A percentile compares a stretch with the other conserved stretches of the same genome.
These are phyloP conservation scores for Candida incommunis DNA, from an alignment of 805 yeast genomes.

Conservation along the genomic window DNA sequence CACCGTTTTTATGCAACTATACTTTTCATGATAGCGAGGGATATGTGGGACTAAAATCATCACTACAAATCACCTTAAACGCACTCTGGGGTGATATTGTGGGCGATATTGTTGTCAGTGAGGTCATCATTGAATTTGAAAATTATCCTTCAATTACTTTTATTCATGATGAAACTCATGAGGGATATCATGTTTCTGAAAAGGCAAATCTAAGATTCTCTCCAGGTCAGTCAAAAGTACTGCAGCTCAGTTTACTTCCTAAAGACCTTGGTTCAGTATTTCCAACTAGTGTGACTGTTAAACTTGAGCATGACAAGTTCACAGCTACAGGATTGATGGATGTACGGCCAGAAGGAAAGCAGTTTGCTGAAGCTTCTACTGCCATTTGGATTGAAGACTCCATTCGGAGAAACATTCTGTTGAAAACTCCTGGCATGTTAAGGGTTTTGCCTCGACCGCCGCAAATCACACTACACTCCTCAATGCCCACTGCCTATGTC, in stretches of 20 bases:
- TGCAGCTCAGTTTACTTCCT: conserved; percentile 11
- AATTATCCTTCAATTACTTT: not conserved
- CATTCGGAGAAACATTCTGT: not conserved
- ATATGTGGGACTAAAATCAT: not conserved
- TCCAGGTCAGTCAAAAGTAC: conserved; percentile 8
- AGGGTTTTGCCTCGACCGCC: conserved; percentile 15
- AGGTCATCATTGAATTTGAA: not conserved
- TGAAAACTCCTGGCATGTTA: not conserved
- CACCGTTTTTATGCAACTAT: not conserved
- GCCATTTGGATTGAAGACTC: not conserved
- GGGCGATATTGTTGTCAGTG: not conserved
- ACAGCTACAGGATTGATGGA: not conserved
- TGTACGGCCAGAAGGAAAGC: not conserved
- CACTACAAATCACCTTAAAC: not conserved
- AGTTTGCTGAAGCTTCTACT: not conserved
- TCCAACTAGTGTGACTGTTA: not conserved
- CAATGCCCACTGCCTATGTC: conserved; percentile 7
- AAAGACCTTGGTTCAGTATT: conserved; percentile 9
- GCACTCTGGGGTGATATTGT: not conserved
- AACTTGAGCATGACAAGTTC: not conserved
- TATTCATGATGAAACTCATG: not conserved
- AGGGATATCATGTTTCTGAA: not conserved
- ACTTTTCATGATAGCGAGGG: not conserved
- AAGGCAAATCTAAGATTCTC: conserved; percentile 11
- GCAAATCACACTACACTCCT: conserved; percentile 6